Evolutionary conservation across 2,329 filamentous ascomycete genomes (phyloP).

Genomic region (Penicillium hesseltinei): DNA sequence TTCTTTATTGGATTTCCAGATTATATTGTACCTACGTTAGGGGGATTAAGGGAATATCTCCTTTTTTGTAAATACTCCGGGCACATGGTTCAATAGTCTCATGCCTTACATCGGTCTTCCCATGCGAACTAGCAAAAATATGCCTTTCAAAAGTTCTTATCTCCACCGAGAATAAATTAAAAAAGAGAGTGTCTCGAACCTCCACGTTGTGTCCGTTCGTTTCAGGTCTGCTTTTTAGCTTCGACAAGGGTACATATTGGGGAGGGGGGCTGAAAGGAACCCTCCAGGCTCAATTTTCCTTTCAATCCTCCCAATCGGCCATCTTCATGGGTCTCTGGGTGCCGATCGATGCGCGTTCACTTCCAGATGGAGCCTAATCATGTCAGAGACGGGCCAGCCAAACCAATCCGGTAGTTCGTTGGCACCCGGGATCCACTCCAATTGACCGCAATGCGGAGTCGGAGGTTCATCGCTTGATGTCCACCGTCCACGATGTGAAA

Average conservation of each 20-base stretch:
- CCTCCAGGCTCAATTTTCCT: background rate
- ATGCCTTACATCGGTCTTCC: background rate
- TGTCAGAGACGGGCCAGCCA: constrained; percentile 14
- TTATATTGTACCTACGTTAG: background rate
- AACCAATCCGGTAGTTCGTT: constrained; percentile 15
- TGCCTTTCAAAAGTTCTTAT: background rate
- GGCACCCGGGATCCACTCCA: constrained; percentile 5
- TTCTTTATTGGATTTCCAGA: background rate
- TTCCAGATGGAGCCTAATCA: constrained; percentile 8
- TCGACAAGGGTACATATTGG: background rate
- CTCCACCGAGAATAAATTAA: background rate
- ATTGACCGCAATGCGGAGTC: background rate
- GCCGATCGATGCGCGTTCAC: constrained; percentile 15
- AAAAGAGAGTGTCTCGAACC: background rate
- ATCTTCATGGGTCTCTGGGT: background rate
- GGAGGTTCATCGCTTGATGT: background rate
- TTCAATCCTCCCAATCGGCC: background rate
- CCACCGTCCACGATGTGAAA: background rate
- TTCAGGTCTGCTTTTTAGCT: constrained; percentile 10
- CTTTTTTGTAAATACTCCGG: background rate
- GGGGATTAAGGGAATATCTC: too few relatives aligned
- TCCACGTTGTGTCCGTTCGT: constrained; percentile 9
- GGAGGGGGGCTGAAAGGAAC: background rate
- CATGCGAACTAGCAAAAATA: background rate
- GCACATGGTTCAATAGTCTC: constrained; percentile 9